These are phyloP conservation scores for Gamsiella multidivaricata DNA, from an alignment of 192 early-diverging fungal genomes.

Conservation along the genomic window DNA sequence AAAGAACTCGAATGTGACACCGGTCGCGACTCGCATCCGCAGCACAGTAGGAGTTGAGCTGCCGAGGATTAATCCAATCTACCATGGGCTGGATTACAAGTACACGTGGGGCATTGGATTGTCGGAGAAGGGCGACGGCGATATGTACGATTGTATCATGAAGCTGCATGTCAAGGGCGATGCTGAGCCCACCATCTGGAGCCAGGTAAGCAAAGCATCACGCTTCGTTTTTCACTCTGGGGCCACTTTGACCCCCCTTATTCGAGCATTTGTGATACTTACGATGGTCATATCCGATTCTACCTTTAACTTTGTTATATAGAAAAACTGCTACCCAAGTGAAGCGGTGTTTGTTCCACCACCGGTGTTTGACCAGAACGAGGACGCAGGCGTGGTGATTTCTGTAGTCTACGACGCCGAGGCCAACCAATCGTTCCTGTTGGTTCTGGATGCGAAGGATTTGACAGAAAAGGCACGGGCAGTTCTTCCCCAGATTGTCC, in stretches of 20 bases:
- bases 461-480: constrained; percentile 74
- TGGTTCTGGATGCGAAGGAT: constrained; percentile 79
- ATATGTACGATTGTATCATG: constrained; percentile 67
- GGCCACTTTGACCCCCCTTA: too few relatives aligned
- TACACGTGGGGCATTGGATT: constrained; percentile 64
- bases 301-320: constrained; percentile 3
- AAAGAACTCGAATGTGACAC: constrained; percentile 41
- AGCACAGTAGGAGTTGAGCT: constrained; percentile 63
- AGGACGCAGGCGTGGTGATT: constrained; percentile 83
- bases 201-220: constrained; percentile 16
- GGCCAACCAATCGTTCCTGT: constrained; percentile 71
- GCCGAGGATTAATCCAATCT: constrained; percentile 62
- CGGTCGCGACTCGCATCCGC: constrained; percentile 45
- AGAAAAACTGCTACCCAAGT: constrained; percentile 79
- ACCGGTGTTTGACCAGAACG: constrained; percentile 57
- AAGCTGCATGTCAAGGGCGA: constrained; percentile 63
- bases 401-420: constrained; percentile 79
- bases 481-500: constrained; percentile 72
- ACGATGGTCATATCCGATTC: too few relatives aligned
- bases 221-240: too few relatives aligned
- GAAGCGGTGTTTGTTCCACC: constrained; percentile 84
- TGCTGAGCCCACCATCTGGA: constrained; percentile 36
- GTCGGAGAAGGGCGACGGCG: constrained; percentile 47
- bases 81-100: constrained; percentile 57
- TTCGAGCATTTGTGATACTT: too few relatives aligned